These are phyloP conservation scores for Hirschfeldia incana DNA, from an alignment of 345 rosid species.

Conservation along the genomic window DNA sequence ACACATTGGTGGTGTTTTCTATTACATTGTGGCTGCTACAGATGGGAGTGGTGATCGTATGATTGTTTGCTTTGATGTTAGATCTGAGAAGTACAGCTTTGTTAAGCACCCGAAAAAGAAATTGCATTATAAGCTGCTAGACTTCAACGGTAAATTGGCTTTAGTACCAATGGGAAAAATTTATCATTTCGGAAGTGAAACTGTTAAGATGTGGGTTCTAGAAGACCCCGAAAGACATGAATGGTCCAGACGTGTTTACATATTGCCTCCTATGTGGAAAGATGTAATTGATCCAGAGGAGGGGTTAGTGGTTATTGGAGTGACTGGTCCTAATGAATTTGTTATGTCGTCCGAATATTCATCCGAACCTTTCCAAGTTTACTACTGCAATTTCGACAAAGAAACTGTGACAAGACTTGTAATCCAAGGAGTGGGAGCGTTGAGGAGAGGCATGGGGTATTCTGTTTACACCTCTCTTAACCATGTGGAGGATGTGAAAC, in stretches of 20 bases:
- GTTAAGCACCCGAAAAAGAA: background rate
- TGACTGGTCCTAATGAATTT: background rate
- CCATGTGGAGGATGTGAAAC: conserved; percentile 10
- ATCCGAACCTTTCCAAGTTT: background rate
- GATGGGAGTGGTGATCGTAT: background rate
- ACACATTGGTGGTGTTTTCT: background rate
- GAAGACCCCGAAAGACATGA: background rate
- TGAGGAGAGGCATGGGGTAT: background rate
- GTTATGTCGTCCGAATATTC: background rate
- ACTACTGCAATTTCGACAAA: background rate
- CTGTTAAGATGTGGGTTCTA: background rate
- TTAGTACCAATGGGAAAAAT: background rate
- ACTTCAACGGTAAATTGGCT: background rate
- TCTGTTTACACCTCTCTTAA: background rate
- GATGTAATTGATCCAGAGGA: background rate
- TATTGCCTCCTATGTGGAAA: background rate
- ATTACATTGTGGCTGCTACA: background rate
- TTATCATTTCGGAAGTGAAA: background rate
- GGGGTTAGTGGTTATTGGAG: background rate
- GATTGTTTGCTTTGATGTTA: background rate
- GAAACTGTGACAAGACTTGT: background rate
- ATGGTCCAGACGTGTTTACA: background rate
- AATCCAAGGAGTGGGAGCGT: background rate
- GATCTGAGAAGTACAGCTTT: background rate
- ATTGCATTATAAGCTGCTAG: background rate